Conservation (phyloP, 768 basidiomycete genomes). For the Tephrocybe sp. region DNA sequence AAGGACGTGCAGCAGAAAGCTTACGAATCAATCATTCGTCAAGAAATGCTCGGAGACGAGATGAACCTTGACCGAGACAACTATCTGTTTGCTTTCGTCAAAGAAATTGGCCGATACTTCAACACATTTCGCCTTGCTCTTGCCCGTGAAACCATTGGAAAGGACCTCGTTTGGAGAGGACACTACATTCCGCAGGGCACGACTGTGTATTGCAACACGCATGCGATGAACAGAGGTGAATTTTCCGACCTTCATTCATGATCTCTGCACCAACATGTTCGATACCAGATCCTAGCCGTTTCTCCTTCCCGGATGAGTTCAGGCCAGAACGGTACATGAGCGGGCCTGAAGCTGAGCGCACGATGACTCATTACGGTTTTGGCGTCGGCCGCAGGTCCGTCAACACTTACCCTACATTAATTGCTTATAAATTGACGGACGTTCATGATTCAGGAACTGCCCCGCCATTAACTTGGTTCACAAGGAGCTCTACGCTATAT, state of each 20-base stretch:
- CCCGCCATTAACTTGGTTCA: conserved; percentile 18
- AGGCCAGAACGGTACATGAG: conserved; percentile 18
- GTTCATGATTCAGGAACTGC: conserved; percentile 6
- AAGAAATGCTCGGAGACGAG: conserved; percentile 10
- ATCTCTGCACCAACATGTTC: background rate
- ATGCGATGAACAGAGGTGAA: conserved; percentile 17
- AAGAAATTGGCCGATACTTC: conserved; percentile 18
- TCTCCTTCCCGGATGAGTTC: conserved; percentile 14
- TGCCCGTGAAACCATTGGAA: conserved; percentile 16
- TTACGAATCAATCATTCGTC: conserved; percentile 12
- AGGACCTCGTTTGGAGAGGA: conserved; percentile 16
- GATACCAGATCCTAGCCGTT: conserved; percentile 11
- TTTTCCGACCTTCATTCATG: background rate
- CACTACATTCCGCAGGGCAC: conserved; percentile 17
- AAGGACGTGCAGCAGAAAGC: conserved; percentile 14
- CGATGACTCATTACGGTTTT: conserved; percentile 17
- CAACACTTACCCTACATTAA: background rate
- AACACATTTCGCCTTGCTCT: conserved; percentile 17
- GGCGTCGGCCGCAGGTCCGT: conserved; percentile 16
- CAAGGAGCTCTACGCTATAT: conserved; percentile 17
- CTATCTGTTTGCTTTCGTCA: conserved; percentile 16
- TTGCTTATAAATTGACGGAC: no score
- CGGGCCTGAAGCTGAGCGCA: conserved; percentile 16
- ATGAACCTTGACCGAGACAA: conserved; percentile 11
- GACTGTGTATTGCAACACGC: conserved; percentile 16